Base-by-base conservation (phyloP, 129 eudicot species). In the Artemisia annua region DNA sequence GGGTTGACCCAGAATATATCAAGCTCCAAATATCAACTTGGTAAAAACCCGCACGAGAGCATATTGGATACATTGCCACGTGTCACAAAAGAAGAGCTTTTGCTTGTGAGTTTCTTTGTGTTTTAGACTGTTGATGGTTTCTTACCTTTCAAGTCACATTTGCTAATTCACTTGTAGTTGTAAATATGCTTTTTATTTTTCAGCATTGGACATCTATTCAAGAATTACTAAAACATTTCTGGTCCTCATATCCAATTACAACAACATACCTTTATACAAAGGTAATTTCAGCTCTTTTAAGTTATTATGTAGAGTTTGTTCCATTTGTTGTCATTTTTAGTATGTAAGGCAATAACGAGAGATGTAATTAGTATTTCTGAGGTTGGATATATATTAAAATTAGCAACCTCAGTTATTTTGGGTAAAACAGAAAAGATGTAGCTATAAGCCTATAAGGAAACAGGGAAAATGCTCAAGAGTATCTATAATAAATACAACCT, bases 161-260 rank as follows among this genome's bases (percentile, higher is more conserved):
- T 58, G 67, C 46, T 82, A 39, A 50, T 54, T 56, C 26, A 20
- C 17, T 16, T 54, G 11, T 11, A 11, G 7, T 67, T 43, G 46
- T 64, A 3, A 67, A 75, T 5, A 35, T 24, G 54, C 22, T 63
- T 48, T 61, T 46, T 61, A 28, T 63, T 20, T 83, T 79, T 20
- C 85, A 94, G 97, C 97, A 94, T 72, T 94, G 96, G 97, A 90
- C 94, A 12, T 86, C 94, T 11, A 88, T 90, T 61, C 96, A 94
- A 84, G 99, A 94, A 74, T 68, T 94, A 64, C 66, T 94, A 58
- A 94, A 94, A 73, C 99, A 90, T 82, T 94, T 90, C 75, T 94
- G 99, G 99, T 94, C 99, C 19, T 90, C 99, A 5, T 94, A 94
- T 79, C 99, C 99, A 7, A 83, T 94, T 48, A 90, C 96, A 56